Percentiles rank a stretch among this genome's conserved stretches.
phyloP scores from a whole-genome alignment of 164 flowering plant species.

The Amborella trichopoda region DNA sequence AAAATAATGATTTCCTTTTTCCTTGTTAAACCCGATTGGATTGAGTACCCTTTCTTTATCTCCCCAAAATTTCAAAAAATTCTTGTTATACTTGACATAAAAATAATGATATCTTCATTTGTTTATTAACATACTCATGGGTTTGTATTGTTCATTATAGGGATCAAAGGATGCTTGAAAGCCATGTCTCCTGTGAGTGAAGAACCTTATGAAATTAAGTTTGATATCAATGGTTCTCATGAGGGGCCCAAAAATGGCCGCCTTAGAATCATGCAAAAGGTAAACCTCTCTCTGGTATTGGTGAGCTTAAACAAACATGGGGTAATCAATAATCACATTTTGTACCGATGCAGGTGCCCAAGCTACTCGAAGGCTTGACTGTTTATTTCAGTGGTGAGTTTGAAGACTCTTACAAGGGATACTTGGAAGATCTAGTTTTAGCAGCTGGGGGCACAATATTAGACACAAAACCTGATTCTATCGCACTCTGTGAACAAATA shows the following conservation, averaged over 20 bases:
- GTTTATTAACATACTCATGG: not conserved
- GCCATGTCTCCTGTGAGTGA: conserved; percentile 28
- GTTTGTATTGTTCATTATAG: conserved; percentile 17
- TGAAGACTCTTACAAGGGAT: conserved; percentile 21
- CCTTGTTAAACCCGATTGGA: no score
- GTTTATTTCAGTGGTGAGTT: conserved; percentile 41
- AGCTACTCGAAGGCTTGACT: conserved; percentile 29
- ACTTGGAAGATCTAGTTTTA: conserved; percentile 24
- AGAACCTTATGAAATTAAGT: conserved; percentile 46
- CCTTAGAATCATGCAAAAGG: conserved; percentile 31
- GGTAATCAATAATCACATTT: no score
- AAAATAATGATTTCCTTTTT: not conserved
- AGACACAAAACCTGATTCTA: conserved; percentile 9
- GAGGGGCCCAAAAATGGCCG: conserved; percentile 63
- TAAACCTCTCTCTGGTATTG: conserved; percentile 6
- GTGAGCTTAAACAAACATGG: no score
- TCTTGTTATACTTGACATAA: not conserved
- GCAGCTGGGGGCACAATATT: conserved; percentile 35
- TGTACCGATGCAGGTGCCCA: conserved; percentile 33
- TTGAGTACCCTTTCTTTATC: no score
- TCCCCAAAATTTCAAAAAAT: not conserved
- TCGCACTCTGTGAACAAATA: conserved; percentile 4
- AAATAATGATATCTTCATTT: not conserved
- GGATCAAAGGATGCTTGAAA: conserved; percentile 48
- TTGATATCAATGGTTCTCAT: conserved; percentile 45